Evolutionary conservation across 2,329 filamentous ascomycete species (phyloP).

Genomic region (Sphaerulina musiva): DNA sequence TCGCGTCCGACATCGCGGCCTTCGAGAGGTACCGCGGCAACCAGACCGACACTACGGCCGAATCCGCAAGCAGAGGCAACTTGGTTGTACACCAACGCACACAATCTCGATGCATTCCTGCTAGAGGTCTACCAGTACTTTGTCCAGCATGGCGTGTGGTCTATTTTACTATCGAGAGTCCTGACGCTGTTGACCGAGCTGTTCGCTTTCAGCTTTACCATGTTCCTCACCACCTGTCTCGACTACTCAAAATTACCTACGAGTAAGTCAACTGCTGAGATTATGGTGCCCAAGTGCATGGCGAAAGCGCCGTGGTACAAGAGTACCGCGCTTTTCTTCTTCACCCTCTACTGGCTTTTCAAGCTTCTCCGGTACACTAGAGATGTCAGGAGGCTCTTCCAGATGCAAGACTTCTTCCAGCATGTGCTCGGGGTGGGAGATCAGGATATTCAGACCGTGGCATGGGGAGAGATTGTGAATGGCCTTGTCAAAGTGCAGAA

Average conservation of each 20-base stretch:
- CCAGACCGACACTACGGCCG: slow-evolving; percentile 31
- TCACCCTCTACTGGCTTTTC: slow-evolving; percentile 78
- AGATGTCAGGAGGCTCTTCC: slow-evolving; percentile 64
- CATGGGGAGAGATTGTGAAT: slow-evolving; percentile 85
- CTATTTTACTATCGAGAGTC: slow-evolving; percentile 65
- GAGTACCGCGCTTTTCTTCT: slow-evolving; percentile 75
- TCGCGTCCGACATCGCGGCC: slow-evolving; percentile 14
- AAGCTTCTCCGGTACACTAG: slow-evolving; percentile 68
- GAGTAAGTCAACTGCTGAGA: slow-evolving; percentile 55
- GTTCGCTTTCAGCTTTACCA: slow-evolving; percentile 76
- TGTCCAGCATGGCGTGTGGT: slow-evolving; percentile 74
- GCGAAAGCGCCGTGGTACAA: slow-evolving; percentile 64
- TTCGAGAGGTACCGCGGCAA: slow-evolving; percentile 15
- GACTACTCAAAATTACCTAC: slow-evolving; percentile 68
- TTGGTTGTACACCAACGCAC: slow-evolving; percentile 89
- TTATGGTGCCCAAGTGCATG: slow-evolving; percentile 69
- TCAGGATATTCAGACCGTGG: slow-evolving; percentile 85
- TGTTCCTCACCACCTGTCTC: slow-evolving; percentile 78
- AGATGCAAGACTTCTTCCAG: slow-evolving; percentile 80
- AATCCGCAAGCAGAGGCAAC: slow-evolving; percentile 70
- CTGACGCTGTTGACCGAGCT: slow-evolving; percentile 72
- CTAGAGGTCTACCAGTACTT: slow-evolving; percentile 83
- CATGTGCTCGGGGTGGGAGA: slow-evolving; percentile 76
- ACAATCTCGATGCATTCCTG: slow-evolving; percentile 82
- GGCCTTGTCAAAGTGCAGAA: slow-evolving; percentile 79